These are phyloP conservation scores for Groenewaldozyma sp. DNA, from an alignment of 1,139 yeast species.

Conservation along the genomic window DNA sequence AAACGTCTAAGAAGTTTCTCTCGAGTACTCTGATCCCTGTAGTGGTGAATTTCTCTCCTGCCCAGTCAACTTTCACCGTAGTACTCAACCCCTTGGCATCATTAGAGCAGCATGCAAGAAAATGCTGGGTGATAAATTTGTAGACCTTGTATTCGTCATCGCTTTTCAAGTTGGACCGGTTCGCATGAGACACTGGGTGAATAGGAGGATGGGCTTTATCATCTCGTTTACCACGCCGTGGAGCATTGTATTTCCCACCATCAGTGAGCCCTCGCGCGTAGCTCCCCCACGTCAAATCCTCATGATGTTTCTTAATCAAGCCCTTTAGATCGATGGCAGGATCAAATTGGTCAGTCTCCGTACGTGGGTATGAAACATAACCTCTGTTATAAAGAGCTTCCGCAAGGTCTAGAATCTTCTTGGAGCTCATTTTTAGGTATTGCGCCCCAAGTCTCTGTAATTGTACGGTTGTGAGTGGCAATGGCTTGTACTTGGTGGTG, in stretches of 20 bases:
- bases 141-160: constrained; percentile 62
- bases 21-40: constrained; percentile 66
- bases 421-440: constrained; percentile 70
- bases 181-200: constrained; percentile 56
- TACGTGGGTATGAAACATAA: constrained; percentile 88
- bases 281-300: constrained; percentile 38
- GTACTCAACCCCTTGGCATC: constrained; percentile 79
- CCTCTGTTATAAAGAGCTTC: constrained; percentile 82
- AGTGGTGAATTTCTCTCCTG: constrained; percentile 58
- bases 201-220: constrained; percentile 99
- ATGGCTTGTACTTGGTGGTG: constrained; percentile 69
- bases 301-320: constrained; percentile 52
- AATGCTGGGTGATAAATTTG: constrained; percentile 78
- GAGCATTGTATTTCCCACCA: constrained; percentile 40
- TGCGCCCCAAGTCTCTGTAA: constrained; percentile 79
- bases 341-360: constrained; percentile 90
- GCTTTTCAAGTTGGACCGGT: constrained; percentile 31
- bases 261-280: constrained; percentile 34
- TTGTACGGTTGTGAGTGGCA: constrained; percentile 93
- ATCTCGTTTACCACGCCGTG: constrained; percentile 73
- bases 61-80: constrained; percentile 64
- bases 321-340: constrained; percentile 56
- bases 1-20: constrained; percentile 70
- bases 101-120: constrained; percentile 83
- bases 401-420: constrained; percentile 65